Evolutionary conservation across 2,329 filamentous ascomycete species (phyloP), one percentile per base, ranked within the genome.

Genomic region (Monilinia laxa): DNA sequence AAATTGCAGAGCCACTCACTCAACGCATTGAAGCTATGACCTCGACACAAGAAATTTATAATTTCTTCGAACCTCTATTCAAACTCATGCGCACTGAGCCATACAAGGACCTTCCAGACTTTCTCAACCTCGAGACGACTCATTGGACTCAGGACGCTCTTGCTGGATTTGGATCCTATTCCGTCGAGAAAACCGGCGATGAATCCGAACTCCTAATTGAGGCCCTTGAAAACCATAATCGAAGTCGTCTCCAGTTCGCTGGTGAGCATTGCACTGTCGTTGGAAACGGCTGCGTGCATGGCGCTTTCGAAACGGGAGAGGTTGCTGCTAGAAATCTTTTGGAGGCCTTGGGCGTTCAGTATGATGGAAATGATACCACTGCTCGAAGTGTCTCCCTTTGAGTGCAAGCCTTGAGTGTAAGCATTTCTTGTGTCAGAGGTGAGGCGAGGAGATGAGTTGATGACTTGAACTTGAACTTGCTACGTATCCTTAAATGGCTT

Each of bases 61-160:
- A 73, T 35, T 80, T 80, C 73, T 80, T 80, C 70, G 79, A 80
- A 69, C 79, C 79, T 0, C 74, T 80, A 11, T 80, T 80, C 74
- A 79, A 78, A 69, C 74, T 80, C 23, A 74, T 79, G 62, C 78
- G 79, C 28, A 79, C 78, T 4, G 79, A 80, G 68, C 79, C 79
- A 0, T 80, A 80, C 73, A 80, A 79, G 67, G 78, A 78, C 52
- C 74, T 80, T 25, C 79, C 79, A 3, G 73, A 72, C 5, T 73
- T 80, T 35, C 64, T 78, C 59, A 76, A 76, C 71, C 73, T 80
- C 67, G 79, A 80, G 72, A 79, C 78, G 31, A 80, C 79, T 45
- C 77, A 80, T 70, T 80, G 79, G 79, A 80, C 79, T 2, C 77
- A 78, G 68, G 79, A 80, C 70, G 76, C 78, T 5, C 73, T 80